phyloP scores from a whole-genome alignment of 129 eudicot species.

The Escallonia herrerae region DNA sequence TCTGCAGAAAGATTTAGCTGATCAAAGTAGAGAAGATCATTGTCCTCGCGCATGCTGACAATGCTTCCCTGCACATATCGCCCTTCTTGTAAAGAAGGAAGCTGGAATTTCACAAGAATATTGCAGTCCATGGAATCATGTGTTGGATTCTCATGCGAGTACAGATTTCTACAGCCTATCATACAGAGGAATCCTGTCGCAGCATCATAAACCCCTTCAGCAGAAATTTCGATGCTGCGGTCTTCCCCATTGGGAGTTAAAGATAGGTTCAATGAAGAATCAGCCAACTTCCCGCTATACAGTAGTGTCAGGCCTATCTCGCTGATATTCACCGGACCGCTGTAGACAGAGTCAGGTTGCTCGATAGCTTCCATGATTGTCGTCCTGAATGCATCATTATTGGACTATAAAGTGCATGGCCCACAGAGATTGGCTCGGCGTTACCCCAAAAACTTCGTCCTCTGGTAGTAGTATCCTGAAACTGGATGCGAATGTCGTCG shows the following conservation, averaged over 20 bases:
- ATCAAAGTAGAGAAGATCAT: slow-evolving; percentile 50
- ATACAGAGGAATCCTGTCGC: slow-evolving; percentile 52
- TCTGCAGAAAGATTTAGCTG: slow-evolving; percentile 22
- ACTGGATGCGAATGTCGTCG: too few species aligned
- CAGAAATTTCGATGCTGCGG: slow-evolving; percentile 26
- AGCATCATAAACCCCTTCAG: slow-evolving; percentile 70
- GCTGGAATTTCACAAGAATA: slow-evolving; percentile 38
- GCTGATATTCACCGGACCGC: slow-evolving; percentile 36
- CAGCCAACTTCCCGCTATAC: not conserved
- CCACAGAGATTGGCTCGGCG: too few species aligned
- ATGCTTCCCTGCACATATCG: slow-evolving; percentile 47
- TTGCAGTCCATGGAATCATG: slow-evolving; percentile 49
- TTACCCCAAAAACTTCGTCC: too few species aligned
- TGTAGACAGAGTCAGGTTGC: not conserved
- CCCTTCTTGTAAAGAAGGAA: slow-evolving; percentile 23
- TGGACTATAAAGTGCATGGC: too few species aligned
- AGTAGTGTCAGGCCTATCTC: slow-evolving; percentile 21
- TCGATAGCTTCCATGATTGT: not conserved
- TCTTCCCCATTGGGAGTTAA: not conserved
- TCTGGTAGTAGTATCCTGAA: too few species aligned
- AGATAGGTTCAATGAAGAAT: slow-evolving; percentile 19
- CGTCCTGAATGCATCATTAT: not conserved
- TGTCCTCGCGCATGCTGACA: slow-evolving; percentile 36
- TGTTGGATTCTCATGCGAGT: not conserved
- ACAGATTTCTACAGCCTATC: slow-evolving; percentile 63